Conservation (phyloP, 257 asterid genomes). For the Salvia hispanica region DNA sequence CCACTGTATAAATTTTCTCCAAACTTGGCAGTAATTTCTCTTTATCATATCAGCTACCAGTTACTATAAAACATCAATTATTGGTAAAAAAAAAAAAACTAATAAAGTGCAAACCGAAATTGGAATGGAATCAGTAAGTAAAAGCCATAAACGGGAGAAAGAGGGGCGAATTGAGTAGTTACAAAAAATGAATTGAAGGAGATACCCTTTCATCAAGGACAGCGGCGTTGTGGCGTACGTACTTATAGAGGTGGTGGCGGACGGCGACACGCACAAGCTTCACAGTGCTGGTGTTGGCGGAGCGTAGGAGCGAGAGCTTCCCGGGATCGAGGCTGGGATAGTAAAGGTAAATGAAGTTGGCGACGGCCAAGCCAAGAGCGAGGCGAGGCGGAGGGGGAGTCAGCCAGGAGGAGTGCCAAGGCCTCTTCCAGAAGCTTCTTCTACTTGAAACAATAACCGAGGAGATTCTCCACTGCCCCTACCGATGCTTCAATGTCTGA, state of each 20-base stretch:
- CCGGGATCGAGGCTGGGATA: conserved; percentile 57
- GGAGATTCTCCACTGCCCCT: conserved; percentile 53
- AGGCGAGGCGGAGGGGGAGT: conserved; percentile 58
- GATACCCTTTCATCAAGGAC: conserved; percentile 55
- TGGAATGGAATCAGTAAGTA: not conserved
- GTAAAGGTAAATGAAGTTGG: conserved; percentile 47
- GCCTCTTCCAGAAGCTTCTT: conserved; percentile 68
- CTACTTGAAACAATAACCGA: conserved; percentile 48
- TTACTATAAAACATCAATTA: not conserved
- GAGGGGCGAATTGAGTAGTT: not conserved
- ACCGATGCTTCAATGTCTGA: conserved; percentile 47
- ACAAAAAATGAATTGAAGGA: not conserved
- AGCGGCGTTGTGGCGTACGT: conserved; percentile 63
- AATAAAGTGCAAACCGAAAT: not conserved
- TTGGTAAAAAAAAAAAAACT: not conserved
- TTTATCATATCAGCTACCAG: not conserved
- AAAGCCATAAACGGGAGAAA: not conserved
- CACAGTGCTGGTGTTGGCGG: conserved; percentile 82
- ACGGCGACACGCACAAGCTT: conserved; percentile 85
- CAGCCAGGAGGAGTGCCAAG: conserved; percentile 67
- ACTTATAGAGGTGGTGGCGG: too few relatives aligned
- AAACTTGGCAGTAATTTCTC: not conserved
- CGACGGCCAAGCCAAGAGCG: conserved; percentile 58
- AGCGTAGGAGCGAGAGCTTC: too few relatives aligned
- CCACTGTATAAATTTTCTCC: not conserved